Base-by-base conservation (phyloP, 1,139 yeast species). In the Cylindricascospora bacillispora region DNA sequence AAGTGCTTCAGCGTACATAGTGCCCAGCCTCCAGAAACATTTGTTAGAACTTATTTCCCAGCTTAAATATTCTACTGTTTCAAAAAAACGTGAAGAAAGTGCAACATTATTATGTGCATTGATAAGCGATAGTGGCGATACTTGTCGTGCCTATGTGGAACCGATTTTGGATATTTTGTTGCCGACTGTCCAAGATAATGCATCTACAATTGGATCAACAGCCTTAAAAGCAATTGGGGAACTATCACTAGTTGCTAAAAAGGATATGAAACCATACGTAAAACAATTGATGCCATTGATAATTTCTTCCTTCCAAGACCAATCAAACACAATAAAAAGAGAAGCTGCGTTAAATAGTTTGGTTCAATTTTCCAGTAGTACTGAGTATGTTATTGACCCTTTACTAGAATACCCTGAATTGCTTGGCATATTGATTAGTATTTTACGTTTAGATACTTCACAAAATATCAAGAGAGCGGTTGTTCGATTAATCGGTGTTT, bases 321-420 rank as follows among this genome's bases (percentile, higher is more conserved):
- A 85, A 53, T 79, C 93, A 31, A 79, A 93, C 10, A 70, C 81
- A 1, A 68, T 70, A 44, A 86, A 85, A 48, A 65, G 97, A 44
- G 93, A 85, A 48, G 86, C 95, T 1, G 95, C 97, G 0, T 61
- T 92, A 40, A 75, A 73, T 43, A 72, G 97, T 0, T 59, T 92
- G 34, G 95, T 95, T 2, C 94, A 86, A 47, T 59, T 92, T 22
- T 75, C 97, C 1, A 73, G 89, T 12, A 79, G 93, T 2, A 77
- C 95, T 0, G 95, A 97, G 2, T 89, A 89, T 51, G 98, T 89
- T 11, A 85, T 92, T 24, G 92, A 85, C 35, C 99, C 99, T 1
- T 63, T 85, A 29, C 57, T 86, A 22, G 95, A 86, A 39, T 86
- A 85, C 47, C 98, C 98, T 1, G 89, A 82, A 44, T 61, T 92